These are phyloP conservation scores for Xylaria sp. DNA, from an alignment of 2,329 filamentous ascomycete species.

Conservation along the genomic window DNA sequence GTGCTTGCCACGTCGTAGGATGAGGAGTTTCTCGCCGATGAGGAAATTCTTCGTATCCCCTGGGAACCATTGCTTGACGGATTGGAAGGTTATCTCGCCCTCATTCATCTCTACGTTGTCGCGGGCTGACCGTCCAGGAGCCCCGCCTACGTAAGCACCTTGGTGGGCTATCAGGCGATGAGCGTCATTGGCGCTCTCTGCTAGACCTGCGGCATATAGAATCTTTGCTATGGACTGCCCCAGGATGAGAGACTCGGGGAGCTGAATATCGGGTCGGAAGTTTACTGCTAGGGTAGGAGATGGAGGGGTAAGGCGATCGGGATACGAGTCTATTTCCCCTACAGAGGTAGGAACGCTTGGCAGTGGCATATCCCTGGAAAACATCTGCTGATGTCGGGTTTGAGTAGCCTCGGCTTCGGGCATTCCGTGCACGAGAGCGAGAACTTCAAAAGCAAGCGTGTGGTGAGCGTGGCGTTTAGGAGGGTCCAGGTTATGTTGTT, in stretches of 20 bases:
- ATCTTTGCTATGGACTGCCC: slow-evolving; percentile 68
- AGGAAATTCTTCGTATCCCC: slow-evolving; percentile 69
- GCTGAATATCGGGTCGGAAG: slow-evolving; percentile 63
- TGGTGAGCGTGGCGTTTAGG: slow-evolving; percentile 84
- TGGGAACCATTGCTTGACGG: slow-evolving; percentile 68
- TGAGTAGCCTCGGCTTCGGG: slow-evolving; percentile 72
- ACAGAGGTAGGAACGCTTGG: slow-evolving; percentile 3
- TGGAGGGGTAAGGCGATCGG: slow-evolving; percentile 37
- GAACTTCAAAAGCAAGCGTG: slow-evolving; percentile 81
- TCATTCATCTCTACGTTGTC: slow-evolving; percentile 53
- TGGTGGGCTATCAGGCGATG: slow-evolving; percentile 65
- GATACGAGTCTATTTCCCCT: slow-evolving; percentile 39
- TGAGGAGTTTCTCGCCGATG: slow-evolving; percentile 67
- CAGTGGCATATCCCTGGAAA: slow-evolving; percentile 50
- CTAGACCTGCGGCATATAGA: slow-evolving; percentile 69
- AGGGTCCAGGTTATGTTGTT: slow-evolving; percentile 73
- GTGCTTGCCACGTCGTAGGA: slow-evolving; percentile 72
- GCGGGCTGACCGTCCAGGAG: slow-evolving; percentile 52
- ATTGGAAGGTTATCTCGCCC: slow-evolving; percentile 68
- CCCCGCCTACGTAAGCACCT: slow-evolving; percentile 70
- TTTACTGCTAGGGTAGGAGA: slow-evolving; percentile 59
- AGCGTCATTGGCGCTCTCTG: slow-evolving; percentile 65
- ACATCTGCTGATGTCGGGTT: slow-evolving; percentile 62
- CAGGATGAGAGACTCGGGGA: slow-evolving; percentile 67
- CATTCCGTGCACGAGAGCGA: slow-evolving; percentile 80